Percentiles rank a stretch among this genome's conserved stretches.
phyloP scores from a whole-genome alignment of 1,284 basidiomycete genomes.

The Wallemia ichthyophaga region DNA sequence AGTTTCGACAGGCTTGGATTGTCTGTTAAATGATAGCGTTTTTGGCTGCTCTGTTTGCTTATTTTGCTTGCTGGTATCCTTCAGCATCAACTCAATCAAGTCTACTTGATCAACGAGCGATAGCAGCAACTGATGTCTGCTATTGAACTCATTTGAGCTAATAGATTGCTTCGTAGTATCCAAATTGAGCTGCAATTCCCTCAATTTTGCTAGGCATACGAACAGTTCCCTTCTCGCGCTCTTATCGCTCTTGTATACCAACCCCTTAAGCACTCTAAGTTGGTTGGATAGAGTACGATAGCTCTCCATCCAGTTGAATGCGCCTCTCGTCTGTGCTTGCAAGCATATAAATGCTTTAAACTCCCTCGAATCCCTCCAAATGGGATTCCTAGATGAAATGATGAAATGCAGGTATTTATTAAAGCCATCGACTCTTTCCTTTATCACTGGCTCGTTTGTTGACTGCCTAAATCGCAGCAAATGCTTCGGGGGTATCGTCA shows the following conservation, averaged over 20 bases:
- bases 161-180: too few relatives aligned
- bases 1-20: slow-evolving; percentile 31
- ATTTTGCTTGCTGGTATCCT: not conserved
- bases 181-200: too few relatives aligned
- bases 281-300: too few relatives aligned
- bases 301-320: not conserved
- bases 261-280: too few relatives aligned
- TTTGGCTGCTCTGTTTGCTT: too few relatives aligned
- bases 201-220: too few relatives aligned
- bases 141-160: not conserved
- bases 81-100: not conserved
- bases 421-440: not conserved
- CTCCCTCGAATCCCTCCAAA: slow-evolving; percentile 7
- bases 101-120: not conserved
- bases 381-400: not conserved
- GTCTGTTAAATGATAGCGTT: too few relatives aligned
- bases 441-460: not conserved
- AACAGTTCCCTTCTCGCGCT: too few relatives aligned
- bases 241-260: too few relatives aligned
- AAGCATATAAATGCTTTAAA: slow-evolving; percentile 9
- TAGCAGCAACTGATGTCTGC: not conserved
- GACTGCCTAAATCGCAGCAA: not conserved
- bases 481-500: not conserved
- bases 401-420: not conserved
- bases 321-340: slow-evolving; percentile 5